Base-by-base conservation (phyloP, 257 asterid genomes). In the Solanum microdontum region DNA sequence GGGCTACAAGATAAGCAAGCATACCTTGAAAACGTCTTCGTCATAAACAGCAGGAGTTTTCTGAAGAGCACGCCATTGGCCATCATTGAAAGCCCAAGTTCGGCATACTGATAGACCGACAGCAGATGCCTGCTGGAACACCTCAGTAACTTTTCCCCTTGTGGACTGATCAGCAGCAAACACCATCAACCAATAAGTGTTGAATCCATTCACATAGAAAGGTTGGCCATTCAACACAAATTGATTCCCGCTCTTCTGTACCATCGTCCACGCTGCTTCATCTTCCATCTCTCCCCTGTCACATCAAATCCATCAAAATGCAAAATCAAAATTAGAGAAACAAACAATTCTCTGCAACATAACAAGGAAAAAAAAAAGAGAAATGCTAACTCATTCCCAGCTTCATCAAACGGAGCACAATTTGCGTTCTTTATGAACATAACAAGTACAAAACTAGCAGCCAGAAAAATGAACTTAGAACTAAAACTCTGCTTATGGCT, bases 81-180 rank as follows among this genome's bases (percentile, higher is more conserved):
- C 99, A 86, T 97, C 98, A 15, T 97, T 97, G 91, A 97, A 97
- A 62, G 98, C 99, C 99, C 99, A 97, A 3, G 99, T 97, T 86
- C 99, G 90, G 91, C 99, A 97, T 7, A 95, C 96, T 0, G 99
- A 91, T 7, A 97, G 91, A 12, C 98, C 98, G 4, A 91, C 97
- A 11, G 95, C 88, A 2, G 98, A 94, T 12, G 98, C 99, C 88
- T 94, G 94, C 68, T 94, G 94, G 86, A 97, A 97, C 14, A 93
- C 88, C 77, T 93, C 96, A 62, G 91, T 94, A 68, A 95, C 98
- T 86, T 97, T 97, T 19, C 90, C 93, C 86, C 96, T 91, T 3
- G 98, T 94, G 13, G 98, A 95, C 82, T 92, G 87, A 86, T 97
- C 99, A 72, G 91, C 97, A 7, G 98, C 97, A 60, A 95, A 93